Conservation (phyloP, 805 yeast species). For the Lachancea mirantina region DNA sequence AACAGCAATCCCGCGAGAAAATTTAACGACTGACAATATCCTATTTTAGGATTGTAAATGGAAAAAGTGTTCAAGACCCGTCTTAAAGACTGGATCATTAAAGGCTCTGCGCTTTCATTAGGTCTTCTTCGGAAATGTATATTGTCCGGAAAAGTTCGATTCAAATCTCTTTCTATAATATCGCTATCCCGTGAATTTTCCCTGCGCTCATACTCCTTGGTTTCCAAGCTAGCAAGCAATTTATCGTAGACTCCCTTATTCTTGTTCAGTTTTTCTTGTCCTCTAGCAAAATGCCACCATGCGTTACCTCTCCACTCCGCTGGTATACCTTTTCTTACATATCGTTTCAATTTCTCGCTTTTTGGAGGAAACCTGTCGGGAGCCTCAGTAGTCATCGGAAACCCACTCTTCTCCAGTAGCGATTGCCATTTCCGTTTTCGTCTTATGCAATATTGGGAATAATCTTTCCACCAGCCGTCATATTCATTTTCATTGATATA, state of each 20-base stretch:
- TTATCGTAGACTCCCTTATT: constrained; percentile 69
- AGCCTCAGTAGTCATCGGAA: constrained; percentile 38
- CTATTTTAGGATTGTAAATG: constrained; percentile 78
- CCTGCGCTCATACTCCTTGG: constrained; percentile 9
- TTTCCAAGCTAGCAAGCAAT: constrained; percentile 36
- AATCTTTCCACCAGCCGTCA: constrained; percentile 68
- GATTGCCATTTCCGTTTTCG: constrained; percentile 73
- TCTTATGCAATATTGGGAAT: constrained; percentile 53
- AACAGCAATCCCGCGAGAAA: constrained; percentile 83
- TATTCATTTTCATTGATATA: constrained; percentile 50
- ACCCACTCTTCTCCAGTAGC: constrained; percentile 61
- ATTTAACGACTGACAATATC: constrained; percentile 93
- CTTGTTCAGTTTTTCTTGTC: constrained; percentile 61
- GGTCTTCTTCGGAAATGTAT: constrained; percentile 55
- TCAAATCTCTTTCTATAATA: constrained; percentile 86
- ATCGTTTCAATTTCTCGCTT: constrained; percentile 70
- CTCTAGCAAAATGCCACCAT: constrained; percentile 93
- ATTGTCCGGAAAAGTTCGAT: constrained; percentile 94
- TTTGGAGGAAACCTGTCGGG: constrained; percentile 71
- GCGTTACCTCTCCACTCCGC: constrained; percentile 97
- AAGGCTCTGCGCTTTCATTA: constrained; percentile 42
- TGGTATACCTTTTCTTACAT: constrained; percentile 87
- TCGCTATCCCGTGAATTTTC: constrained; percentile 53
- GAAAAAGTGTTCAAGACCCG: constrained; percentile 81
- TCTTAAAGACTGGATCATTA: constrained; percentile 62